Conservation (phyloP, 2,329 filamentous ascomycete genomes). For the Aspergillus eucalypticola region DNA sequence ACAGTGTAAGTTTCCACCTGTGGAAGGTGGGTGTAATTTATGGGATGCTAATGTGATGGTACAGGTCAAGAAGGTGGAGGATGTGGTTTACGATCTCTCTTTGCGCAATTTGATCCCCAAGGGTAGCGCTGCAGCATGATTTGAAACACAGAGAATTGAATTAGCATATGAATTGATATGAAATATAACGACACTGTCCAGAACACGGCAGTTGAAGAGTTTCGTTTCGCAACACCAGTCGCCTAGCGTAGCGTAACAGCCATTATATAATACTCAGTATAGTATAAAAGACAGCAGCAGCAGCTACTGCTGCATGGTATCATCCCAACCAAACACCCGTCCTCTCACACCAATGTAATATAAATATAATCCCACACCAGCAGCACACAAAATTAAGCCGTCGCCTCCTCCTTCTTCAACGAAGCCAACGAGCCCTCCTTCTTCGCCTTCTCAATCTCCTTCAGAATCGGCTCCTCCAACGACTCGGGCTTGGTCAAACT, state of each 20-base stretch:
- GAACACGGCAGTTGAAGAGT: neutral
- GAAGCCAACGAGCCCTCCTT: constrained; percentile 37
- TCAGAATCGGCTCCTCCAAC: constrained; percentile 72
- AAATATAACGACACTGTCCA: constrained; percentile 6
- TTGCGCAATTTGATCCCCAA: constrained; percentile 76
- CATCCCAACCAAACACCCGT: constrained; percentile 8
- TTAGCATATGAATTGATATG: neutral
- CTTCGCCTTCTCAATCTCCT: constrained; percentile 65
- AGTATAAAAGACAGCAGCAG: constrained; percentile 9
- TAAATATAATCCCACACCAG: neutral
- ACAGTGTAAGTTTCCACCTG: constrained; percentile 56
- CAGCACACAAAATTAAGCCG: too few relatives aligned
- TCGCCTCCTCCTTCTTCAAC: constrained; percentile 22
- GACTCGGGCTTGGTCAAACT: constrained; percentile 83
- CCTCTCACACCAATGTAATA: constrained; percentile 2
- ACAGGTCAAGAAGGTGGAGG: constrained; percentile 92
- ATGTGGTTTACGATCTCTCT: constrained; percentile 94
- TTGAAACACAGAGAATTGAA: neutral
- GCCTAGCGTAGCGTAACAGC: neutral
- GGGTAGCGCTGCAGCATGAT: constrained; percentile 23
- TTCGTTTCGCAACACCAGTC: neutral
- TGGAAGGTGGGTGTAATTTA: neutral
- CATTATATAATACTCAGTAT: constrained; percentile 2
- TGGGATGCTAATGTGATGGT: constrained; percentile 7
- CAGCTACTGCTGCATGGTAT: constrained; percentile 7